Conservation (phyloP, 805 yeast genomes). For the Priceomyces castillae region DNA sequence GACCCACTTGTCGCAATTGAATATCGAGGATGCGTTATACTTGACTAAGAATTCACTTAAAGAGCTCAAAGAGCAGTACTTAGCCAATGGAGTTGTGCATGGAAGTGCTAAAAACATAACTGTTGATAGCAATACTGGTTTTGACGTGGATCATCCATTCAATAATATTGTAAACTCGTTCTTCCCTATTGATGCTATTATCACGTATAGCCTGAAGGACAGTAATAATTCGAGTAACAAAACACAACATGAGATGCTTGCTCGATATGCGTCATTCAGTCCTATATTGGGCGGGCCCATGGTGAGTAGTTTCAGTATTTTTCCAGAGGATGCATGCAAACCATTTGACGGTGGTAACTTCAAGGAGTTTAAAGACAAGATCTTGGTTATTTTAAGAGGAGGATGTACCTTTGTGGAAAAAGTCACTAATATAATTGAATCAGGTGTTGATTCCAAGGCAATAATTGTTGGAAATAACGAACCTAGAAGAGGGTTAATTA, state of each 20-base stretch:
- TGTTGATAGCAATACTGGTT: background rate
- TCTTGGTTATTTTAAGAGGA: slow-evolving; percentile 42
- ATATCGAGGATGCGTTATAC: slow-evolving; percentile 23
- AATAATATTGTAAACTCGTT: slow-evolving; percentile 36
- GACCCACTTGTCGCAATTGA: slow-evolving; percentile 10
- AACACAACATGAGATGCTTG: slow-evolving; percentile 21
- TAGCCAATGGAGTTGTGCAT: slow-evolving; percentile 1
- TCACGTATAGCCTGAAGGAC: slow-evolving; percentile 27
- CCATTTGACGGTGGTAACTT: slow-evolving; percentile 11
- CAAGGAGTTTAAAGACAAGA: slow-evolving; percentile 20
- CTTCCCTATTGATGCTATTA: slow-evolving; percentile 40
- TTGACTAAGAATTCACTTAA: slow-evolving; percentile 24
- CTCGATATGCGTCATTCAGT: slow-evolving; percentile 43
- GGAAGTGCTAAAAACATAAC: background rate
- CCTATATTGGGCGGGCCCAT: slow-evolving; percentile 28
- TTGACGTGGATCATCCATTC: slow-evolving; percentile 30
- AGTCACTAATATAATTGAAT: slow-evolving; percentile 41
- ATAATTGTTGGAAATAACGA: slow-evolving; percentile 58
- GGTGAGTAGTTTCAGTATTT: slow-evolving; percentile 22
- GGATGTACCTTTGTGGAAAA: slow-evolving; percentile 55
- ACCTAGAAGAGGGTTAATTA: slow-evolving; percentile 44
- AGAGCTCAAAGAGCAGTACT: slow-evolving; percentile 19
- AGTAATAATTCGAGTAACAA: slow-evolving; percentile 9
- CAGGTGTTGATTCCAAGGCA: slow-evolving; percentile 40
- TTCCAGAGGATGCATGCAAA: slow-evolving; percentile 31